Percentiles rank a stretch among this genome's conserved stretches.
Conservation (phyloP, 148 eudicot species). For the Amaranthus hypochondriacus region DNA sequence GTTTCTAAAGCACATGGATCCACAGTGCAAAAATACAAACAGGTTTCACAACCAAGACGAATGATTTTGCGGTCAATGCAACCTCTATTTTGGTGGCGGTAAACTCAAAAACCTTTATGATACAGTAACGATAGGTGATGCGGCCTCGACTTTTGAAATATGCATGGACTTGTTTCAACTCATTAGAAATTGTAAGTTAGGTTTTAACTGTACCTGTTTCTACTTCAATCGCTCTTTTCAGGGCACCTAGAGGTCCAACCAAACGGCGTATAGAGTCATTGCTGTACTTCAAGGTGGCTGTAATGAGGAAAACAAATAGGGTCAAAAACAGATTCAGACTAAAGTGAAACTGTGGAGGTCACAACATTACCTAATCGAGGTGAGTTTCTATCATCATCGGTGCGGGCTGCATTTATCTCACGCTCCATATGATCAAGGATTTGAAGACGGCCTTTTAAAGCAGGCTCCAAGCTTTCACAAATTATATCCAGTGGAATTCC, state of each 20-base stretch:
- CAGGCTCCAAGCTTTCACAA: slow-evolving; percentile 82
- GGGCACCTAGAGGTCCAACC: slow-evolving; percentile 84
- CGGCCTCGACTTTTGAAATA: no score
- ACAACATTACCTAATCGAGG: slow-evolving; percentile 58
- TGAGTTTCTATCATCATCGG: slow-evolving; percentile 57
- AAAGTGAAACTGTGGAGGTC: neutral
- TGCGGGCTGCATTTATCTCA: slow-evolving; percentile 66
- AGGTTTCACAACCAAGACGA: no score
- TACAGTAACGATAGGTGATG: no score
- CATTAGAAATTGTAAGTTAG: neutral
- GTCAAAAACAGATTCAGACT: slow-evolving; percentile 1
- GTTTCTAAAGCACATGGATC: no score
- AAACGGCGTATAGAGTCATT: slow-evolving; percentile 79
- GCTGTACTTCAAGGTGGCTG: slow-evolving; percentile 72
- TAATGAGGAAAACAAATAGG: slow-evolving; percentile 11
- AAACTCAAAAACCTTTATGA: no score
- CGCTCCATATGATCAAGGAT: slow-evolving; percentile 89
- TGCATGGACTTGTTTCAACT: no score
- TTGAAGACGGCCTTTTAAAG: slow-evolving; percentile 74
- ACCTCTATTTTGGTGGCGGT: no score
- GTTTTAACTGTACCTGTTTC: slow-evolving; percentile 57
- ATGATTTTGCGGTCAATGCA: no score
- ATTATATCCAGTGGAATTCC: slow-evolving; percentile 92
- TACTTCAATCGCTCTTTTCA: slow-evolving; percentile 81
- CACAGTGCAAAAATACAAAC: no score